Evolutionary conservation across 2,329 filamentous ascomycete species (phyloP).

Genomic region (Nemania abortiva): DNA sequence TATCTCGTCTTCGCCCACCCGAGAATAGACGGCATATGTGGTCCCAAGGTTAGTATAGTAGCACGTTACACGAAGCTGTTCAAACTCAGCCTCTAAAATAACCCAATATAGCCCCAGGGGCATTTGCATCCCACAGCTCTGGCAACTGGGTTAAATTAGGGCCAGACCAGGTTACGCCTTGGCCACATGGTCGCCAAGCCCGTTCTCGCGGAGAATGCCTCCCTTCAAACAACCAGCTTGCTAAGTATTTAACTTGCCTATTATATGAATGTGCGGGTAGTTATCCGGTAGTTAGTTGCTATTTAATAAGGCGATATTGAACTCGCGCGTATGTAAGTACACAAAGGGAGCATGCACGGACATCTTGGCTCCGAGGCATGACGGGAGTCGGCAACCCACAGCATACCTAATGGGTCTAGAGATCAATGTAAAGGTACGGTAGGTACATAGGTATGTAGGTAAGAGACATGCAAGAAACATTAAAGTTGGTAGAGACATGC

Average conservation of each 20-base stretch:
- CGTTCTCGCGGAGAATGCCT: neutral
- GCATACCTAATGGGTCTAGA: too few relatives aligned
- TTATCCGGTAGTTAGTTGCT: slow-evolving; percentile 10
- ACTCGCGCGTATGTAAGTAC: neutral
- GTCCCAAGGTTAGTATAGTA: neutral
- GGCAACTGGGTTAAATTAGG: neutral
- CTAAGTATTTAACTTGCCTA: neutral
- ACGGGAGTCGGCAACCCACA: slow-evolving; percentile 13
- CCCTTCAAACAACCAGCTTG: slow-evolving; percentile 1
- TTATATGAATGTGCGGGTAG: slow-evolving; percentile 14
- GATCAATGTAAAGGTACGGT: neutral
- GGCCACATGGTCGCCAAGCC: neutral
- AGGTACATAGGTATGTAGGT: neutral
- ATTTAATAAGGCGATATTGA: slow-evolving; percentile 28
- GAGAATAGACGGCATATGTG: neutral
- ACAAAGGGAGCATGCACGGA: slow-evolving; percentile 25
- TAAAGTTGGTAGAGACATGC: too few relatives aligned
- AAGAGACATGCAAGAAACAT: too few relatives aligned
- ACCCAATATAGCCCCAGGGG: slow-evolving; percentile 1
- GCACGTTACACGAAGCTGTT: neutral
- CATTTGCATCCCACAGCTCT: neutral
- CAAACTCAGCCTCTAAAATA: neutral
- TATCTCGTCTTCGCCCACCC: neutral
- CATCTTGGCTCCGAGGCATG: slow-evolving; percentile 34
- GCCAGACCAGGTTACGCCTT: slow-evolving; percentile 1